These are phyloP conservation scores for Saccharomyces hybrid DNA, from an alignment of 1,139 yeast species.

Conservation along the genomic window DNA sequence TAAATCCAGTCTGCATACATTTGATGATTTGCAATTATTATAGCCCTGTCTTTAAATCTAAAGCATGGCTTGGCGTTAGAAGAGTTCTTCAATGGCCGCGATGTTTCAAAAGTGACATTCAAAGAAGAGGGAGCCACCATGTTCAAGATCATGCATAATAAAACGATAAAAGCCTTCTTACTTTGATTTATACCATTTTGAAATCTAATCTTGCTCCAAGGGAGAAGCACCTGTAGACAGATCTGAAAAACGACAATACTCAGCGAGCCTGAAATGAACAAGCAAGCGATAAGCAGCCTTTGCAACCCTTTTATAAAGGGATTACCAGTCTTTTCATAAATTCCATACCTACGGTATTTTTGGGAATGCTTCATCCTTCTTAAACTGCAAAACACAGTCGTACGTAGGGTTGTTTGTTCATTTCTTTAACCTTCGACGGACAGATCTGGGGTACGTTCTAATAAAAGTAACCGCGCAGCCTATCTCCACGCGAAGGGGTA, in stretches of 20 bases:
- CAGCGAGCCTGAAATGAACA: not conserved
- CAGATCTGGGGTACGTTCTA: not conserved
- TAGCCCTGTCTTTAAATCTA: not conserved
- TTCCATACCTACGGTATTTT: not conserved
- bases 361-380: not conserved
- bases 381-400: not conserved
- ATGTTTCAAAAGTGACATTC: slow-evolving; percentile 17
- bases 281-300: not conserved
- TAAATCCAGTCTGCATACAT: slow-evolving; percentile 88
- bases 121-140: slow-evolving; percentile 21
- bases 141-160: slow-evolving; percentile 19
- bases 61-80: slow-evolving; percentile 14
- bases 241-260: not conserved
- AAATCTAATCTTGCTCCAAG: not conserved
- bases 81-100: not conserved
- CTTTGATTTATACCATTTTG: slow-evolving; percentile 17
- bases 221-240: not conserved
- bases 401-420: not conserved
- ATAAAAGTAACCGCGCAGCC: not conserved
- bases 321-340: not conserved
- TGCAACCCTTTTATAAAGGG: not conserved
- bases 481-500: not conserved
- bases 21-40: slow-evolving; percentile 59
- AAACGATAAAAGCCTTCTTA: slow-evolving; percentile 21
- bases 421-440: not conserved